phyloP scores from a whole-genome alignment of 805 yeast genomes.

The Suhomyces prunicola region DNA sequence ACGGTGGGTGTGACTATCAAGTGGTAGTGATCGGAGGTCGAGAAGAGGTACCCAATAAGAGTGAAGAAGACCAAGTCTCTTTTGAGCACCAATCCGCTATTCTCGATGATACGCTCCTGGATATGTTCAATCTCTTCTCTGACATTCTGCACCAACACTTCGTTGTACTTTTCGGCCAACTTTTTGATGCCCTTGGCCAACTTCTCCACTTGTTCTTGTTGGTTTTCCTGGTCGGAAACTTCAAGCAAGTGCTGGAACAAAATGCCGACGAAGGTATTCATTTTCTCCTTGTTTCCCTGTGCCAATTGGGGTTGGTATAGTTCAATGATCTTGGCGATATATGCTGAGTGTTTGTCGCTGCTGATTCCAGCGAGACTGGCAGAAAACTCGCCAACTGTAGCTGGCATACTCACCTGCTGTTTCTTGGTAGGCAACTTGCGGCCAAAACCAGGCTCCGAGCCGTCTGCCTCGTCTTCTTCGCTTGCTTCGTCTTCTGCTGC shows the following conservation, averaged over 20 bases:
- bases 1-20: slow-evolving; percentile 82
- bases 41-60: slow-evolving; percentile 72
- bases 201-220: slow-evolving; percentile 31
- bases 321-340: slow-evolving; percentile 55
- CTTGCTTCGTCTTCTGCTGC: slow-evolving; percentile 41
- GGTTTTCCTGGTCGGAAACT: slow-evolving; percentile 37
- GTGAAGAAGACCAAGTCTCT: slow-evolving; percentile 65
- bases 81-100: slow-evolving; percentile 9
- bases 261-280: slow-evolving; percentile 61
- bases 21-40: slow-evolving; percentile 96
- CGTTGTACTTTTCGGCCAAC: slow-evolving; percentile 64
- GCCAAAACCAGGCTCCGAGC: slow-evolving; percentile 17
- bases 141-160: slow-evolving; percentile 57
- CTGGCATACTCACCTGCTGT: slow-evolving; percentile 25
- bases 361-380: slow-evolving; percentile 29
- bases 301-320: slow-evolving; percentile 74
- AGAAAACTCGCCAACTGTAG: slow-evolving; percentile 29
- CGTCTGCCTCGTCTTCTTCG: slow-evolving; percentile 21
- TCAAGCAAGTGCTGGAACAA: slow-evolving; percentile 60
- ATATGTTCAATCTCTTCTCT: slow-evolving; percentile 55
- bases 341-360: slow-evolving; percentile 41
- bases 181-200: slow-evolving; percentile 49
- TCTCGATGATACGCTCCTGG: slow-evolving; percentile 47
- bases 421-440: slow-evolving; percentile 6
- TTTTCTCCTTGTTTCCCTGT: slow-evolving; percentile 74